These are phyloP conservation scores for Aspergillus niger DNA, from an alignment of 2,329 filamentous ascomycete species.

Conservation along the genomic window DNA sequence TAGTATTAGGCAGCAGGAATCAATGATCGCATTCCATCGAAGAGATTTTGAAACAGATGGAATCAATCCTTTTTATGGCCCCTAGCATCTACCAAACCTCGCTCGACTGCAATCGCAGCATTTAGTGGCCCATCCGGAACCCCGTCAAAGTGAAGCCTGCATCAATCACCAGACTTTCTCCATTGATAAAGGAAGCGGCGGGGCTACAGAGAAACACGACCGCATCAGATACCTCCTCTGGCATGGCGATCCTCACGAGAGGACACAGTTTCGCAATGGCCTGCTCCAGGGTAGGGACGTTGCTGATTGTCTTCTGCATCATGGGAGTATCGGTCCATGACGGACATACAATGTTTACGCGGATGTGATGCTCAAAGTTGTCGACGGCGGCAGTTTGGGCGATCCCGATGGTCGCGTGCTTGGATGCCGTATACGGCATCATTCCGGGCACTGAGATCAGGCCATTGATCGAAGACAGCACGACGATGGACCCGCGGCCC, in stretches of 20 bases:
- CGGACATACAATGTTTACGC: conserved; percentile 34
- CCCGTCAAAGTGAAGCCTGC: conserved; percentile 1
- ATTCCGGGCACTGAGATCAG: not conserved
- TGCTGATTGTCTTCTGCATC: conserved; percentile 1
- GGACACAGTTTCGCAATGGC: not conserved
- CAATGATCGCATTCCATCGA: no score
- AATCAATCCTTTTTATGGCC: no score
- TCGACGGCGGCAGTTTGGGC: conserved; percentile 58
- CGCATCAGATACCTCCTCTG: conserved; percentile 9
- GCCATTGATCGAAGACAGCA: not conserved
- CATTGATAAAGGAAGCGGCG: conserved; percentile 9
- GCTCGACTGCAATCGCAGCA: no score
- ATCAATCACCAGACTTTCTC: conserved; percentile 6
- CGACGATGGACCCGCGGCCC: conserved; percentile 43
- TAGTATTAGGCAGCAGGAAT: no score
- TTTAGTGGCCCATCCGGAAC: not conserved
- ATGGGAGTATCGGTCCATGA: conserved; percentile 2
- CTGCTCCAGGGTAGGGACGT: not conserved
- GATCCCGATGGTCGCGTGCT: conserved; percentile 59
- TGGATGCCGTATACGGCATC: conserved; percentile 59
- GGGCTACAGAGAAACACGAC: conserved; percentile 7
- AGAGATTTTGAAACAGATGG: no score
- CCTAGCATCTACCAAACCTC: no score
- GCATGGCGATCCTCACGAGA: conserved; percentile 1
- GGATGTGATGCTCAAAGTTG: conserved; percentile 45